Base-by-base conservation (phyloP, 2,329 filamentous ascomycete genomes). In the Fonsecaea erecta region DNA sequence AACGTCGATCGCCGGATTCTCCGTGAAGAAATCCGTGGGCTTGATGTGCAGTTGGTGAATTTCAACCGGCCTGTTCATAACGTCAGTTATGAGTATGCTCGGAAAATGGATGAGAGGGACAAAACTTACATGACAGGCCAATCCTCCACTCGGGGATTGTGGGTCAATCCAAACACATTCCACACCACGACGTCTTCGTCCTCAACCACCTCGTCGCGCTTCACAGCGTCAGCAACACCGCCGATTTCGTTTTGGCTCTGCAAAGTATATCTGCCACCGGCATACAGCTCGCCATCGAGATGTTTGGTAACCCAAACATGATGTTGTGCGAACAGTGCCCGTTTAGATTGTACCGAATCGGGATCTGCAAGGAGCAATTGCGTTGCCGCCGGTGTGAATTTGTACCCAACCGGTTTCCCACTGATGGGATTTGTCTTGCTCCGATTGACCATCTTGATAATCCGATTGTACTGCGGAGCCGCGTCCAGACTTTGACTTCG, bases 1-100 rank as follows among this genome's bases (percentile, higher is more conserved):
- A 24, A 86, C 82, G 74, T 85, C 83, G 58, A 85, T 78, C 3
- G 80, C 79, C 0, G 84, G 83, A 57, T 85, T 86, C 32, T 74
- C 77, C 1, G 77, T 78, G 68, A 85, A 86, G 77, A 86, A 85
- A 69, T 86, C 83, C 9, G 79, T 76, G 0, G 84, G 83, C 46
- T 80, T 78, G 60, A 84, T 75, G 28, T 80, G 75, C 4, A 84
- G 69, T 66, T 80, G 77, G 66, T 82, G 78, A 40, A 81, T 81
- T 67, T 84, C 82, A 1, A 77, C 75, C 0, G 82, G 82, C 68
- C 66, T 70, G 62, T 40, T 14, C 26, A 14, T 1, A 37, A n/a
- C 37, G 40, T 46, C 16, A 51, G 56, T 40, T 40, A 40, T 4
- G n/a, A 18, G 3, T n/a, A 8, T n/a, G 0, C 8, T 18, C 6